Evolutionary conservation across 768 basidiomycete species (phyloP).

Genomic region (Cubamyces lactineus): DNA sequence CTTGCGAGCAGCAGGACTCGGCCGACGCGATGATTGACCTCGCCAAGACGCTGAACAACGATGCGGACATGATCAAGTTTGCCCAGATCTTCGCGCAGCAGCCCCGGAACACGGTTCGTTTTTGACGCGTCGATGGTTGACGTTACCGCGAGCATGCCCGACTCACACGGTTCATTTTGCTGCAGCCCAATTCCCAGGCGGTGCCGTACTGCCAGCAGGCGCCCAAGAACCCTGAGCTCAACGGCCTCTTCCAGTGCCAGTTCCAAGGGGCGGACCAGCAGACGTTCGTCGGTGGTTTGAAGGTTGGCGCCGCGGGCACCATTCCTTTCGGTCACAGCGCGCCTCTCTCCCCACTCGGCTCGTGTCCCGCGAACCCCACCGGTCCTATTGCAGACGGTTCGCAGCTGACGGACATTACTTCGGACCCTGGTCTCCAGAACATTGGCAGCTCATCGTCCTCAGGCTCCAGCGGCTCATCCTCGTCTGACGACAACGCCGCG

Average conservation of each 20-base stretch:
- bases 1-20: conserved; percentile 49
- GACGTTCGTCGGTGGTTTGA: conserved; percentile 48
- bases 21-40: conserved; percentile 56
- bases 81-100: conserved; percentile 61
- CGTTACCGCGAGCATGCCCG: background rate
- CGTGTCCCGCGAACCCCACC: conserved; percentile 51
- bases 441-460: conserved; percentile 2
- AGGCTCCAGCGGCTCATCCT: conserved; percentile 12
- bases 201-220: conserved; percentile 56
- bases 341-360: conserved; percentile 48
- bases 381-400: conserved; percentile 54
- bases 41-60: conserved; percentile 48
- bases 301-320: conserved; percentile 50
- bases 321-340: conserved; percentile 52
- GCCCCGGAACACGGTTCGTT: conserved; percentile 55
- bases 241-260: conserved; percentile 63
- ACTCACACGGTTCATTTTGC: background rate
- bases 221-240: conserved; percentile 56
- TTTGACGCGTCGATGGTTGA: background rate
- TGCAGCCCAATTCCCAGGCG: conserved; percentile 31
- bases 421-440: conserved; percentile 27
- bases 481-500: conserved; percentile 8
- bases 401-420: conserved; percentile 38
- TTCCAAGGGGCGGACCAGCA: conserved; percentile 49
- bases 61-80: conserved; percentile 50